A percentile compares a stretch with the other conserved stretches of the same genome.
Conservation (phyloP, 768 basidiomycete species). For the Amylocystis lapponica region DNA sequence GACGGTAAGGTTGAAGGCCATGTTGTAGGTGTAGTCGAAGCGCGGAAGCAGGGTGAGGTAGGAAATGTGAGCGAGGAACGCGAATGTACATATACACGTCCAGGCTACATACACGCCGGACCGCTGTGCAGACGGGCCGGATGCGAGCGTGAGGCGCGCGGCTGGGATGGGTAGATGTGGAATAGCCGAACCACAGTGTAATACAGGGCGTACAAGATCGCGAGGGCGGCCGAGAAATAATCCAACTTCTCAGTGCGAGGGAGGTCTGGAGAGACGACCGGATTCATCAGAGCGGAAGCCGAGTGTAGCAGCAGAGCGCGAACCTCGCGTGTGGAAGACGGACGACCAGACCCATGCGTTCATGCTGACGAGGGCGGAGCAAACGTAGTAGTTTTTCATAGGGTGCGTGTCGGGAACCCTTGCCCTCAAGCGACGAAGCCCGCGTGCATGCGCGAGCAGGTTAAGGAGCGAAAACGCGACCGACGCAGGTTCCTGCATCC, state of each 20-base stretch:
- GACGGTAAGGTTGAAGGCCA: conserved; percentile 71
- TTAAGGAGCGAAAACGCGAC: conserved; percentile 89
- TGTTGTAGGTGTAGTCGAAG: conserved; percentile 95
- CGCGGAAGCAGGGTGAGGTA: conserved; percentile 73
- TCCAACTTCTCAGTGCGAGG: conserved; percentile 85
- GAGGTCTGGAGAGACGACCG: conserved; percentile 47
- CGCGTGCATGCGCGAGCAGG: conserved; percentile 65
- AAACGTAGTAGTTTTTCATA: conserved; percentile 61
- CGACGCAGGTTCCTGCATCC: conserved; percentile 92
- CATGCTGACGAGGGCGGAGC: conserved; percentile 64
- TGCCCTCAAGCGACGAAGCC: conserved; percentile 42
- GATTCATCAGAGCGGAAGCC: background rate
- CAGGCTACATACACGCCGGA: conserved; percentile 27
- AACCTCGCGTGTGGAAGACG: conserved; percentile 91
- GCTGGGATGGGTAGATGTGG: conserved; percentile 52
- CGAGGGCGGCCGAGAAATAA: conserved; percentile 89
- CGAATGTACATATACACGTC: conserved; percentile 45
- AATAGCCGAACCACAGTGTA: conserved; percentile 71
- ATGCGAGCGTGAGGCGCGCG: conserved; percentile 16
- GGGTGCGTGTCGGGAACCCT: conserved; percentile 53
- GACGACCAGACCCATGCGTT: conserved; percentile 93
- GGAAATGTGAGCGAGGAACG: conserved; percentile 65
- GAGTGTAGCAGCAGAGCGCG: conserved; percentile 18
- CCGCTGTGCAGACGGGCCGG: conserved; percentile 16
- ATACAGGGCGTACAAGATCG: conserved; percentile 79